Percentiles rank a stretch among this genome's conserved stretches.
These are phyloP conservation scores for Thermothelomyces thermophilus DNA, from an alignment of 2,329 filamentous ascomycete species.

Conservation along the genomic window DNA sequence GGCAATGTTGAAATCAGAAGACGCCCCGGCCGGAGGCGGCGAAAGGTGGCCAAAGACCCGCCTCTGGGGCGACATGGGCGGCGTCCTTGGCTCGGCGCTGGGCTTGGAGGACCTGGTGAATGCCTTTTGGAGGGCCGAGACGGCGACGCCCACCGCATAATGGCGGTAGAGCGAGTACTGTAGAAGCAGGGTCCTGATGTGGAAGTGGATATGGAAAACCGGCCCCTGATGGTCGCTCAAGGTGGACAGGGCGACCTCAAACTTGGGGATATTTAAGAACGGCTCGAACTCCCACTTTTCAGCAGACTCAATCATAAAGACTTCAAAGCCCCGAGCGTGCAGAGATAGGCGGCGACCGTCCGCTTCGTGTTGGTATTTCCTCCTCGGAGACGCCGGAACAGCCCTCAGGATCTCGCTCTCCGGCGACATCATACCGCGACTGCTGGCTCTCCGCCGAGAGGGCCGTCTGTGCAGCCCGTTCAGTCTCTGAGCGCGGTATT, in stretches of 20 bases:
- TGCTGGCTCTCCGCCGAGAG: conserved; percentile 65
- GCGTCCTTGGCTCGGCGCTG: conserved; percentile 30
- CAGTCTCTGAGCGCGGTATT: conserved; percentile 77
- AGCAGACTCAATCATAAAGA: conserved; percentile 80
- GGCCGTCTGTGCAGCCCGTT: conserved; percentile 55
- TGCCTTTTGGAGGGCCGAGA: conserved; percentile 65
- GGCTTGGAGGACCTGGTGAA: conserved; percentile 51
- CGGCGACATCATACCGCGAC: conserved; percentile 59
- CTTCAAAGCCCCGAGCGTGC: conserved; percentile 77
- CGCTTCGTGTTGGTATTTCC: conserved; percentile 49
- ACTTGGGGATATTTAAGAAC: conserved; percentile 77
- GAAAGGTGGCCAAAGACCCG: conserved; percentile 23
- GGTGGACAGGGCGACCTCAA: conserved; percentile 81
- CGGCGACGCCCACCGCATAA: conserved; percentile 79
- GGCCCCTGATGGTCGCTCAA: conserved; percentile 81
- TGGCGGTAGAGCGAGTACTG: conserved; percentile 93
- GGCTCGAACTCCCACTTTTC: conserved; percentile 80
- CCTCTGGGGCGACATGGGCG: conserved; percentile 25
- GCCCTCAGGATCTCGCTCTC: conserved; percentile 57
- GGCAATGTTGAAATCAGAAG: conserved; percentile 30
- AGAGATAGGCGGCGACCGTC: conserved; percentile 79
- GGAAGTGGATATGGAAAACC: conserved; percentile 78
- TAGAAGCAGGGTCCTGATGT: conserved; percentile 69
- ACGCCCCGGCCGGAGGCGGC: conserved; percentile 16
- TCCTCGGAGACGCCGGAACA: conserved; percentile 46